Evolutionary conservation across 345 rosid genomes (phyloP), one percentile per base, ranked within the genome.

Genomic region (Syzygium jambos): DNA sequence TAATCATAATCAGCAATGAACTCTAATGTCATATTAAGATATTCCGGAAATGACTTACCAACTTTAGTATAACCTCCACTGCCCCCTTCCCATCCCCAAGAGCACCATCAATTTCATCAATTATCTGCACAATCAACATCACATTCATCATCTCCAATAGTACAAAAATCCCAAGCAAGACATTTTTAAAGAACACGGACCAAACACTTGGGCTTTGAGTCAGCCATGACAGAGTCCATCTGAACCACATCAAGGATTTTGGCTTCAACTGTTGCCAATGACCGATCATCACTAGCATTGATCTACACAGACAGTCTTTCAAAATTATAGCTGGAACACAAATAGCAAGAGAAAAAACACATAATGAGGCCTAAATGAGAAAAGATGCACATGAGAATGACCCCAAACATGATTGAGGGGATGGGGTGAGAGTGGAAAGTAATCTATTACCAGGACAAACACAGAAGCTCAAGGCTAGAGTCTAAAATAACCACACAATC

Each of bases 21-120:
- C 6, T 68, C 9, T 68, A 30, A 30, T 68, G 78, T 68, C 23
- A 68, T 68, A 34, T 30, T 68, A 34, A 68, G 3, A 73, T 34
- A 73, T 38, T 1, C 49, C 8, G 5, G 82, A 38, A 73, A 34
- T 19, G 82, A 38, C 82, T 84, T 96, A 96, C 99, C 99, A 98
- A 96, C 91, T 95, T 98, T 84, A 96, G 87, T 87, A 98, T 92
- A 91, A 94, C 98, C 80, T 98, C 99, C 85, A 96, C 96, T 34
- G 99, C 99, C 90, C 99, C 99, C 93, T 94, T 98, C 85, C 98
- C 99, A 89, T 98, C 99, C 34, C 96, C 94, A 88, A 94, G 99
- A 90, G 98, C 96, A 90, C 99, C 99, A 91, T 98, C 99, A 91
- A 96, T 98, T 95, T 98, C 99, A 93, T 98, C 99, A 91, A 98